These are phyloP conservation scores for Panicum miliaceum DNA, from an alignment of 176 grass and related monocot species.

Conservation along the genomic window DNA sequence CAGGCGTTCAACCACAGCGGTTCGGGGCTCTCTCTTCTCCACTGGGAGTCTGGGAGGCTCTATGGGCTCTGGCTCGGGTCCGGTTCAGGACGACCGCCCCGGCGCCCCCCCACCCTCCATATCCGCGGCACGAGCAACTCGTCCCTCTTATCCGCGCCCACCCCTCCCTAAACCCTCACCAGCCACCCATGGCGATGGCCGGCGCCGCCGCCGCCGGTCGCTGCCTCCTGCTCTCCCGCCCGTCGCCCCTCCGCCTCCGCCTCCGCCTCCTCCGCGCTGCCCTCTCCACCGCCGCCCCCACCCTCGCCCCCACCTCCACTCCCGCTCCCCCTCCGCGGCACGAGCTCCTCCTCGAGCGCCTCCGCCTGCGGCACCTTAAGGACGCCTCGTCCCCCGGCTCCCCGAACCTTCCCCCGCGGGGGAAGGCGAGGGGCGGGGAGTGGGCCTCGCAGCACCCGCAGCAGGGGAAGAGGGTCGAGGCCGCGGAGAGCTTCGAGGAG, in stretches of 20 bases:
- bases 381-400: slow-evolving; percentile 36
- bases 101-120: no score
- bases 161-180: slow-evolving; percentile 41
- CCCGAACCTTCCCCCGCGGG: slow-evolving; percentile 11
- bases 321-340: slow-evolving; percentile 53
- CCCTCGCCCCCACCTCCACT: slow-evolving; percentile 15
- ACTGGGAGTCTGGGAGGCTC: no score
- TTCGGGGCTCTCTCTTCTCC: no score
- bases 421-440: slow-evolving; percentile 40
- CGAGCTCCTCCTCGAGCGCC: slow-evolving; percentile 83
- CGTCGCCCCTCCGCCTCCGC: slow-evolving; percentile 51
- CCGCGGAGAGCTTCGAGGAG: slow-evolving; percentile 66
- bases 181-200: slow-evolving; percentile 47
- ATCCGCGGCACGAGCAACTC: no score
- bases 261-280: slow-evolving; percentile 54
- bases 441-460: not conserved
- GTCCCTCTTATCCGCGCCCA: slow-evolving; percentile 41
- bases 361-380: slow-evolving; percentile 85
- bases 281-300: slow-evolving; percentile 38
- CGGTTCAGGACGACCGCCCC: no score
- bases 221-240: slow-evolving; percentile 60
- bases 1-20: no score
- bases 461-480: slow-evolving; percentile 44
- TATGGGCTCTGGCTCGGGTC: no score
- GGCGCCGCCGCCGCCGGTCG: slow-evolving; percentile 54